Percentiles rank a stretch among this genome's conserved stretches.
Conservation (phyloP, 164 flowering plant species). For the Umbellularia californica region DNA sequence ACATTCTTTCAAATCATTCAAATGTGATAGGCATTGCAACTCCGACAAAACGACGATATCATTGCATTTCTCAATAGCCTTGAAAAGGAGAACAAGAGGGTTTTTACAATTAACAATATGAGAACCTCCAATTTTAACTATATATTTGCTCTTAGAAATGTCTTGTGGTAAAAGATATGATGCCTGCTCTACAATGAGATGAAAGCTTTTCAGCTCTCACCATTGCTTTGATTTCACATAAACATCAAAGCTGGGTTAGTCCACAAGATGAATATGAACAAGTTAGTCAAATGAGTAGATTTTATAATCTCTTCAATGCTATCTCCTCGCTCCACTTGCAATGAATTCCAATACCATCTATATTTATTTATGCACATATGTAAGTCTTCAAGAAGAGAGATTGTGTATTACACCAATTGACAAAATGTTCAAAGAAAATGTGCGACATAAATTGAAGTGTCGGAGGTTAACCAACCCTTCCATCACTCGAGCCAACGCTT, state of each 20-base stretch:
- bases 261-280: not conserved
- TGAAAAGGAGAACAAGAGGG: not conserved
- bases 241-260: not conserved
- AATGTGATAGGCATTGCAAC: not conserved
- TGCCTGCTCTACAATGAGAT: not conserved
- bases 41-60: not conserved
- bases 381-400: conserved; percentile 5
- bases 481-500: conserved; percentile 3
- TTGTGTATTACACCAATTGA: not conserved
- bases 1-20: not conserved
- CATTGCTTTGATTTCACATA: not conserved
- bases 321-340: not conserved
- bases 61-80: not conserved
- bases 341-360: not conserved
- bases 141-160: not conserved
- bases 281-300: not conserved
- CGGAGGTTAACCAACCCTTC: not conserved
- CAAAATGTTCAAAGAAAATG: not conserved
- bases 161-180: not conserved
- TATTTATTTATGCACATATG: not conserved
- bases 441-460: not conserved
- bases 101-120: not conserved
- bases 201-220: not conserved
- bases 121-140: not conserved
- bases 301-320: not conserved